Conservation (phyloP, 2,329 filamentous ascomycete species). For the Penicillium occitanis region DNA sequence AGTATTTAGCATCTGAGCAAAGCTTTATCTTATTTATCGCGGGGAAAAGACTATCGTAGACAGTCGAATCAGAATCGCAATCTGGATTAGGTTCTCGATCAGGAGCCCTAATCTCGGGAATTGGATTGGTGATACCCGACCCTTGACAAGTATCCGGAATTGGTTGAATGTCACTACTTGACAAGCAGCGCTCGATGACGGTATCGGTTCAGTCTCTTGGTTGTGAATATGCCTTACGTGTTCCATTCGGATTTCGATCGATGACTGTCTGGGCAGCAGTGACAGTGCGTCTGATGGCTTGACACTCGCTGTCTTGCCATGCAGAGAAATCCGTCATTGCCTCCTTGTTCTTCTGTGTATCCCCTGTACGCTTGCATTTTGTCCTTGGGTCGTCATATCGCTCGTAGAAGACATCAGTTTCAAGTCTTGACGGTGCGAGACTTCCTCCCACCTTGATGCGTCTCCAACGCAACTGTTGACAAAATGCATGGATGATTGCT, state of each 20-base stretch:
- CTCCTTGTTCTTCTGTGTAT: not conserved
- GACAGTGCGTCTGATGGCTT: not conserved
- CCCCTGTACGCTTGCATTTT: not conserved
- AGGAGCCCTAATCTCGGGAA: not conserved
- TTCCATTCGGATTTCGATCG: not conserved
- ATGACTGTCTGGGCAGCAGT: not conserved
- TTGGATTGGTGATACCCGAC: not conserved
- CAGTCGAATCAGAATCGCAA: not conserved
- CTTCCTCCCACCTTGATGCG: not conserved
- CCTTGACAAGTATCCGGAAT: conserved; percentile 1
- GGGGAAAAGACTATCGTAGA: not conserved
- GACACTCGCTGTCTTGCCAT: not conserved
- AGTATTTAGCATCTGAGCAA: not conserved
- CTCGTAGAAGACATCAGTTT: not conserved
- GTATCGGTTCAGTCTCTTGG: not conserved
- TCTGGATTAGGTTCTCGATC: not conserved
- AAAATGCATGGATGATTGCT: not conserved
- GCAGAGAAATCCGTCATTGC: not conserved
- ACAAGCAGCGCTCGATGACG: not conserved
- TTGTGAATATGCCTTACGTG: not conserved
- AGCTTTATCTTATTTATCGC: not conserved
- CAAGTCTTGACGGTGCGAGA: not conserved
- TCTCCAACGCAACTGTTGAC: not conserved
- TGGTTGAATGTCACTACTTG: not conserved
- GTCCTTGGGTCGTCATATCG: not conserved